Evolutionary conservation across 257 asterid genomes (phyloP).

Genomic region (Eucommia ulmoides): DNA sequence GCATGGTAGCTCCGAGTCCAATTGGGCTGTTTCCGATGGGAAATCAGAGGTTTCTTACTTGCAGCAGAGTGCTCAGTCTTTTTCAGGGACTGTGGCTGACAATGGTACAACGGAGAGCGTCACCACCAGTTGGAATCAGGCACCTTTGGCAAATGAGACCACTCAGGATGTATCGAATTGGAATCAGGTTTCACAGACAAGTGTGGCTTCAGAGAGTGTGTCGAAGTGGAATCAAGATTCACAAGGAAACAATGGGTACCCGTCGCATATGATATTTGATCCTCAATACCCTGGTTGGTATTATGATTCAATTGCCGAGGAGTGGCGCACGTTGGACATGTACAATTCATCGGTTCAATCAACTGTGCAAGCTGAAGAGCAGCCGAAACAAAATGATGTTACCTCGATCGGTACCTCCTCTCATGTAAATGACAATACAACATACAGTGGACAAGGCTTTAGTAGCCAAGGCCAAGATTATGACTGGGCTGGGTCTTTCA

Average conservation of each 20-base stretch:
- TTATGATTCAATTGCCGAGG: not conserved
- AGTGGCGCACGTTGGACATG: not conserved
- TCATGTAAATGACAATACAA: not conserved
- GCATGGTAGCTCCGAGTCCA: slow-evolving; percentile 24
- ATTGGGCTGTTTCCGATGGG: slow-evolving; percentile 31
- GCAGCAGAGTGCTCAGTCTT: slow-evolving; percentile 56
- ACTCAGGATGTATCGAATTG: too few species aligned
- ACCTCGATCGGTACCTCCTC: not conserved
- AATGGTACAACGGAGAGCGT: slow-evolving; percentile 33
- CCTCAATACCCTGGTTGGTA: not conserved
- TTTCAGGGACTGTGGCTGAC: slow-evolving; percentile 40
- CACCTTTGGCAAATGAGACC: too few species aligned
- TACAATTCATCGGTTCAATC: not conserved
- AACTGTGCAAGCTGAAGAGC: not conserved
- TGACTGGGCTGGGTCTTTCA: slow-evolving; percentile 32
- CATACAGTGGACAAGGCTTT: slow-evolving; percentile 14
- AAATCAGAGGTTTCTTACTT: slow-evolving; percentile 52
- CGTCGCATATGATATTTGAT: slow-evolving; percentile 79
- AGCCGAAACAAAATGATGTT: not conserved
- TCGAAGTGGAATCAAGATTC: slow-evolving; percentile 19
- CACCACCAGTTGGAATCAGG: not conserved
- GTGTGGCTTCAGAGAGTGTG: slow-evolving; percentile 9
- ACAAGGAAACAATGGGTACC: slow-evolving; percentile 45
- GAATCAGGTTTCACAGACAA: slow-evolving; percentile 40
- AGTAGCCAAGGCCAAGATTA: slow-evolving; percentile 33